Percentiles rank a stretch among this genome's conserved stretches.
phyloP scores from a whole-genome alignment of 192 early-diverging fungal species.

The Nowakowskiella sp. region DNA sequence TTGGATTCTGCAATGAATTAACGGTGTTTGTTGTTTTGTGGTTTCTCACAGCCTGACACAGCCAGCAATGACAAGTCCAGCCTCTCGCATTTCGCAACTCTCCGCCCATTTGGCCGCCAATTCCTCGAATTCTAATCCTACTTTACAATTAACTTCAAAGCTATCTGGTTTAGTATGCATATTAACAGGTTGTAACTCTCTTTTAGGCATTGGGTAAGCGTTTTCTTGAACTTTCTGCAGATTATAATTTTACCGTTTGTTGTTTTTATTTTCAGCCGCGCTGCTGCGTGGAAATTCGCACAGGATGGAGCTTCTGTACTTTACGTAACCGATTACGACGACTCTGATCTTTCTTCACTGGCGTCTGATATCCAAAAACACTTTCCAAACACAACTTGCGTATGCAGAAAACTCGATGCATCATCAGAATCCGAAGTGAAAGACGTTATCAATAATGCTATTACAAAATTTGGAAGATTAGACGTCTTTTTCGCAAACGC shows the following conservation, averaged over 20 bases:
- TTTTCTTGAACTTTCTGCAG: background rate
- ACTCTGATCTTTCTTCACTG: conserved; percentile 26
- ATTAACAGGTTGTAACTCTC: conserved; percentile 40
- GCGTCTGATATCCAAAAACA: conserved; percentile 25
- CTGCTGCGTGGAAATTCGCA: conserved; percentile 23
- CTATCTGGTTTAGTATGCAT: conserved; percentile 41
- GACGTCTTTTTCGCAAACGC: conserved; percentile 55
- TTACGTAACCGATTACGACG: conserved; percentile 33
- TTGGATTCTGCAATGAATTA: too few species aligned
- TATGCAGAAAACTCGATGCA: conserved; percentile 37
- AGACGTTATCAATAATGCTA: conserved; percentile 26
- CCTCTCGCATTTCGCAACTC: background rate
- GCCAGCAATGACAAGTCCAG: background rate
- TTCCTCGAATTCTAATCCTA: background rate
- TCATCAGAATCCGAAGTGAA: conserved; percentile 26
- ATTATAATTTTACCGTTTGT: background rate
- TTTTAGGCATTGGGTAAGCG: conserved; percentile 39
- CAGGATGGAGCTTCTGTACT: conserved; percentile 11
- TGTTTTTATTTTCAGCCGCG: conserved; percentile 22
- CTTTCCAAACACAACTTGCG: conserved; percentile 21
- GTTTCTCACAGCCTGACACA: too few species aligned
- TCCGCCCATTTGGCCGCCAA: background rate
- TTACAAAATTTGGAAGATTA: conserved; percentile 32
- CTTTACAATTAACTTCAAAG: background rate
- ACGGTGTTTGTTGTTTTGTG: too few species aligned